Conservation (phyloP, 1,284 basidiomycete species). For the Moniliophthora roreri region DNA sequence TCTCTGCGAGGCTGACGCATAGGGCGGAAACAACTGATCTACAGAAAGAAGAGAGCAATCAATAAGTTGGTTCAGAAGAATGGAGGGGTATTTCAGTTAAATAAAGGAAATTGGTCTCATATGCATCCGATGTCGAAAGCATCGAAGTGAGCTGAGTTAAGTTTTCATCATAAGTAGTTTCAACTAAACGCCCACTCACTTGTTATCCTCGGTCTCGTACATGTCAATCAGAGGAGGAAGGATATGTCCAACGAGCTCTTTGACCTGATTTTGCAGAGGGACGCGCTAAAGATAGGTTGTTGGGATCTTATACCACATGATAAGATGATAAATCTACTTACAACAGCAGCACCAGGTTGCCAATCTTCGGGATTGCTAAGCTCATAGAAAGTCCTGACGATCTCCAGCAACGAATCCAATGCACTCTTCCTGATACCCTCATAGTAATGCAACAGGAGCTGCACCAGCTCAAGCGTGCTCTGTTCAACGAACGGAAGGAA, state of each 20-base stretch:
- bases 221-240: slow-evolving; percentile 82
- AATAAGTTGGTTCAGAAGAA: slow-evolving; percentile 3
- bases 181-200: slow-evolving; percentile 61
- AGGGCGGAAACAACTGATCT: slow-evolving; percentile 88
- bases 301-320: too few species aligned
- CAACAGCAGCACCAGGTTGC: slow-evolving; percentile 70
- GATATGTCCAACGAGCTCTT: slow-evolving; percentile 79
- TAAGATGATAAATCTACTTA: slow-evolving; percentile 35
- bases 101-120: slow-evolving; percentile 52
- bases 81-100: slow-evolving; percentile 13
- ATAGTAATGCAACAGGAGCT: slow-evolving; percentile 92
- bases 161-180: slow-evolving; percentile 53
- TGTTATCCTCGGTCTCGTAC: slow-evolving; percentile 96
- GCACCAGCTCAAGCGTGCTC: slow-evolving; percentile 80
- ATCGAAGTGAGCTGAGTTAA: slow-evolving; percentile 89
- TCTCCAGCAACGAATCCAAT: slow-evolving; percentile 86
- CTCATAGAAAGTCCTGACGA: slow-evolving; percentile 92
- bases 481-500: slow-evolving; percentile 91
- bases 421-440: slow-evolving; percentile 98
- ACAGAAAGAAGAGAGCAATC: slow-evolving; percentile 23
- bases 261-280: slow-evolving; percentile 77
- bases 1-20: slow-evolving; percentile 87
- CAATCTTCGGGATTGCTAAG: slow-evolving; percentile 83
- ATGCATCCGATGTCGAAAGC: too few species aligned
- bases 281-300: slow-evolving; percentile 30